These are phyloP conservation scores for Hypoxylon sp. DNA, from an alignment of 2,329 filamentous ascomycete species.

Conservation along the genomic window DNA sequence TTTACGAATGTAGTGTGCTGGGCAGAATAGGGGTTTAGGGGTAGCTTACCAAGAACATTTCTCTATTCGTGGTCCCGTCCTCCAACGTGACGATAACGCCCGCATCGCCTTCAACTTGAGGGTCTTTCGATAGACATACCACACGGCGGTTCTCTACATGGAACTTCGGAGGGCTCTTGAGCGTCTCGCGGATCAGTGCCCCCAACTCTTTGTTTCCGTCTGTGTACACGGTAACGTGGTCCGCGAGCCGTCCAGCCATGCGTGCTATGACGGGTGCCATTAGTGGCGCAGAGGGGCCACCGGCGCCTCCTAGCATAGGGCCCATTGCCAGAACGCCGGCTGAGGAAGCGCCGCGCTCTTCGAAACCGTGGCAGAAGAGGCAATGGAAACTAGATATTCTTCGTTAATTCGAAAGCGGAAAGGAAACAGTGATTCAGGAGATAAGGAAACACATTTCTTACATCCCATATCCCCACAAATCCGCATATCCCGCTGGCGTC, in stretches of 20 bases:
- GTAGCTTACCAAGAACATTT: conserved; percentile 57
- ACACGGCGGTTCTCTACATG: conserved; percentile 55
- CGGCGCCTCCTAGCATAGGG: conserved; percentile 48
- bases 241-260: conserved; percentile 60
- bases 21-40: background rate
- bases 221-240: conserved; percentile 65
- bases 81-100: conserved; percentile 47
- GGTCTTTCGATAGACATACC: conserved; percentile 35
- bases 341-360: conserved; percentile 63
- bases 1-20: background rate
- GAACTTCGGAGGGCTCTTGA: conserved; percentile 54
- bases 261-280: conserved; percentile 58
- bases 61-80: conserved; percentile 55
- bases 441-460: conserved; percentile 48
- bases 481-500: conserved; percentile 64
- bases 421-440: conserved; percentile 14
- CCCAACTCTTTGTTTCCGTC: conserved; percentile 57
- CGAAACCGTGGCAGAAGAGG: conserved; percentile 71
- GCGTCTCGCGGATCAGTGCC: conserved; percentile 43
- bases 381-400: conserved; percentile 64
- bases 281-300: background rate
- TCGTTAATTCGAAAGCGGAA: background rate
- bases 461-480: conserved; percentile 68
- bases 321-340: conserved; percentile 63
- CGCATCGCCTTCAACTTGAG: conserved; percentile 38